phyloP scores from a whole-genome alignment of 2,329 filamentous ascomycete species.

The Colletotrichum agaves region DNA sequence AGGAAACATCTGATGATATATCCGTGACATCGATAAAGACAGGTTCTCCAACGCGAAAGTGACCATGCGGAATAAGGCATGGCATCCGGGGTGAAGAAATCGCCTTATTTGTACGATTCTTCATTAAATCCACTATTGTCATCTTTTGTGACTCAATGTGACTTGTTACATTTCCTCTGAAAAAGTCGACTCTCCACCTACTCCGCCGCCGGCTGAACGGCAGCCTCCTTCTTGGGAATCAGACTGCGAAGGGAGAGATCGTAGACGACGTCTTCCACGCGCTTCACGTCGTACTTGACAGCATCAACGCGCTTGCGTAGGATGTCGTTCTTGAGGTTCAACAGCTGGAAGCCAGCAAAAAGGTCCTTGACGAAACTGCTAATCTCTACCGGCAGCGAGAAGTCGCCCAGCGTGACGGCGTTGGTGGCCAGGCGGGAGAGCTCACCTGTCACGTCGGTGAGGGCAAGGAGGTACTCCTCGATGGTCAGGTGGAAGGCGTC shows the following conservation, averaged over 20 bases:
- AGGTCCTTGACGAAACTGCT: slow-evolving; percentile 94
- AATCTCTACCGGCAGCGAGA: slow-evolving; percentile 85
- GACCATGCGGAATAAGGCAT: no score
- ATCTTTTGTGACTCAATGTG: no score
- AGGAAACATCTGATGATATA: no score
- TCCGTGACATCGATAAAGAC: no score
- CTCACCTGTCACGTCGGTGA: slow-evolving; percentile 91
- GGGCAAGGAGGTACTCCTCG: slow-evolving; percentile 92
- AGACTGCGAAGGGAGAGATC: slow-evolving; percentile 90
- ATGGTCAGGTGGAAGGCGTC: slow-evolving; percentile 96
- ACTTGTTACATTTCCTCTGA: no score
- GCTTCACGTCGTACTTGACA: slow-evolving; percentile 98
- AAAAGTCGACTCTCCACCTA: no score
- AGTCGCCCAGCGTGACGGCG: slow-evolving; percentile 91
- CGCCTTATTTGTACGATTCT: no score
- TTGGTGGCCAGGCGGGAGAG: slow-evolving; percentile 92
- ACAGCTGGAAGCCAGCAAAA: slow-evolving; percentile 93
- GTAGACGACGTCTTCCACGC: slow-evolving; percentile 98
- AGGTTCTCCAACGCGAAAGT: no score
- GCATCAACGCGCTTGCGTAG: slow-evolving; percentile 88
- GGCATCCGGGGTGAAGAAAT: no score
- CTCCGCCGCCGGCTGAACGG: background rate
- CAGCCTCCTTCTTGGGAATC: slow-evolving; percentile 59
- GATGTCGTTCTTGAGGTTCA: slow-evolving; percentile 97
- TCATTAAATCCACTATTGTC: no score